Evolutionary conservation across 257 asterid species (phyloP).

Genomic region (Capsicum pubescens): DNA sequence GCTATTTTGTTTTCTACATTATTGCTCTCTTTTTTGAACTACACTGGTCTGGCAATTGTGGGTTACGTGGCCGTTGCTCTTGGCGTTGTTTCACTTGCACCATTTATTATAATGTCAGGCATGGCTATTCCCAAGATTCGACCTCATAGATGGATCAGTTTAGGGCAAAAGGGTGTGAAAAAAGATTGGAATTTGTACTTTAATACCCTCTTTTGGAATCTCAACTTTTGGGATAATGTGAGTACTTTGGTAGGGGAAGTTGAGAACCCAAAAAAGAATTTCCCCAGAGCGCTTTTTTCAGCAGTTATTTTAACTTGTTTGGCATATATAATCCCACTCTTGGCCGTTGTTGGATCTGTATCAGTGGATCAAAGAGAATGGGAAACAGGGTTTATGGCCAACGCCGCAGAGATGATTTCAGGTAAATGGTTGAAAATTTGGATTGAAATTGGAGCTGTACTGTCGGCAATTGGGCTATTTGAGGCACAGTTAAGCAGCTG

Average conservation of each 20-base stretch:
- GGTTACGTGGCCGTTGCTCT: conserved; percentile 38
- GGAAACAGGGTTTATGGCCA: conserved; percentile 74
- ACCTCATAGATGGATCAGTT: conserved; percentile 50
- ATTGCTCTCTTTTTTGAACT: conserved; percentile 38
- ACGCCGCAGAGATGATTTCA: conserved; percentile 53
- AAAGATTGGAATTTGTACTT: conserved; percentile 71
- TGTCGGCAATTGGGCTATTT: conserved; percentile 63
- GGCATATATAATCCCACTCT: conserved; percentile 67
- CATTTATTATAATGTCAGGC: conserved; percentile 31
- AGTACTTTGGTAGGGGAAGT: conserved; percentile 84
- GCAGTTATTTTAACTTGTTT: conserved; percentile 70
- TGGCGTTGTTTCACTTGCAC: conserved; percentile 40
- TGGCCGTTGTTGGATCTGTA: conserved; percentile 70
- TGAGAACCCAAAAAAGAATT: conserved; percentile 60
- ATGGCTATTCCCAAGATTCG: conserved; percentile 36
- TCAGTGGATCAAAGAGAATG: conserved; percentile 61
- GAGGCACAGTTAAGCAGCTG: conserved; percentile 77
- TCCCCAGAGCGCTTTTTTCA: conserved; percentile 54
- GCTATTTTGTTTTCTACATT: conserved; percentile 34
- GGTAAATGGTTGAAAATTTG: conserved; percentile 77
- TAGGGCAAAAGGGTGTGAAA: conserved; percentile 59
- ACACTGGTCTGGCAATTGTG: conserved; percentile 40
- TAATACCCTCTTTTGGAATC: conserved; percentile 76
- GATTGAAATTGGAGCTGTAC: conserved; percentile 72
- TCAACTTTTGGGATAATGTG: conserved; percentile 79